Evolutionary conservation across 192 early-diverging fungal genomes (phyloP).

Genomic region (Coemansia sp.): DNA sequence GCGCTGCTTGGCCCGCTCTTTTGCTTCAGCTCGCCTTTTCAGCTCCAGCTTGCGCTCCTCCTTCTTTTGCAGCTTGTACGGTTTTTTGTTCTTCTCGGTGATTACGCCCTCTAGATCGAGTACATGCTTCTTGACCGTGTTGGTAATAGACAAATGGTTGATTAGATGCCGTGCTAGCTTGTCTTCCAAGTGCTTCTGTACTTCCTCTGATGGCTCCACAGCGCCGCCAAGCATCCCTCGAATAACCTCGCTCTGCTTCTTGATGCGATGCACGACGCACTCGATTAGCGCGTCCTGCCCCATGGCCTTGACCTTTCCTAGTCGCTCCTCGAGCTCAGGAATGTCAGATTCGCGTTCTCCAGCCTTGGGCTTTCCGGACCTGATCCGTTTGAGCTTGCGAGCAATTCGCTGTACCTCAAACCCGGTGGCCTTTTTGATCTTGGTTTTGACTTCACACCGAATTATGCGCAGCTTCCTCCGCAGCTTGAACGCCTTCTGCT

Average conservation of each 20-base stretch:
- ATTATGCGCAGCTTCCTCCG: background rate
- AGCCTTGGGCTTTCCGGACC: background rate
- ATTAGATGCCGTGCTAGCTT: constrained; percentile 2
- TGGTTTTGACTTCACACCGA: background rate
- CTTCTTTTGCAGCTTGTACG: constrained; percentile 5
- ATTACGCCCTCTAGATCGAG: constrained; percentile 5
- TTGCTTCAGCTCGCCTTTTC: background rate
- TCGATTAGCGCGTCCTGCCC: constrained; percentile 2
- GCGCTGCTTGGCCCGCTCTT: background rate
- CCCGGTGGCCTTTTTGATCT: constrained; percentile 3
- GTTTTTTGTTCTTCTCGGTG: constrained; percentile 4
- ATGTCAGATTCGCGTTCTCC: background rate
- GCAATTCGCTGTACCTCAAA: constrained; percentile 1
- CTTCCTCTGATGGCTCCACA: constrained; percentile 1
- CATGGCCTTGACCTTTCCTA: background rate
- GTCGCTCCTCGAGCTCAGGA: background rate
- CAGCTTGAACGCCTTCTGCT: background rate
- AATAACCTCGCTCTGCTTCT: constrained; percentile 3
- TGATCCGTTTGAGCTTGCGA: constrained; percentile 6
- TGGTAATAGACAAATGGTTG: constrained; percentile 1
- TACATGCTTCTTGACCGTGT: constrained; percentile 3
- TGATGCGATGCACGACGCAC: constrained; percentile 2
- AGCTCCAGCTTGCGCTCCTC: constrained; percentile 7
- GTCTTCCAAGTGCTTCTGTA: constrained; percentile 5
- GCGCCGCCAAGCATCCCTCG: background rate